Percentiles rank a stretch among this genome's conserved stretches.
Conservation (phyloP, 2,329 filamentous ascomycete species). For the Alternaria solani region DNA sequence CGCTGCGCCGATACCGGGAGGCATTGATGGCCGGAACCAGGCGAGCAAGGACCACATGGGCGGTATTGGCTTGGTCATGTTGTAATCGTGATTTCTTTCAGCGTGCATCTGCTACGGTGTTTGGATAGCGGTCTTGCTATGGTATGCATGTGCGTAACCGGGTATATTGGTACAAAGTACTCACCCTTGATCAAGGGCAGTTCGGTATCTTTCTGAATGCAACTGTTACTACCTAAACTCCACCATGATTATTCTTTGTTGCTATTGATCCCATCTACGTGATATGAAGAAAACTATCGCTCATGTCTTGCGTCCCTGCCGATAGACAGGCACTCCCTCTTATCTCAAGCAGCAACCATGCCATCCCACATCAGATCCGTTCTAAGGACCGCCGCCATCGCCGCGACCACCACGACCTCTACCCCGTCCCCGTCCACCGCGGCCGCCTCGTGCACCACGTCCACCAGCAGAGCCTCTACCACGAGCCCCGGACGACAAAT, state of each 20-base stretch:
- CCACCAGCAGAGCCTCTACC: background rate
- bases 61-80: slow-evolving; percentile 89
- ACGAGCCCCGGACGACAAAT: background rate
- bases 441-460: background rate
- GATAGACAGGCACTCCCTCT: background rate
- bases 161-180: background rate
- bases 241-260: background rate
- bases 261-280: background rate
- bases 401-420: background rate
- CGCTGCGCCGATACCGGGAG: slow-evolving; percentile 82
- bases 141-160: background rate
- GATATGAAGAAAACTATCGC: background rate
- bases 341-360: background rate
- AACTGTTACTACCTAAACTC: background rate
- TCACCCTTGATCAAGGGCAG: background rate
- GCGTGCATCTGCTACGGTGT: background rate
- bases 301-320: background rate
- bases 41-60: slow-evolving; percentile 81
- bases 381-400: background rate
- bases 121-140: background rate
- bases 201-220: background rate
- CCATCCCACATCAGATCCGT: background rate
- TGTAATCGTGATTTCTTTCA: slow-evolving; percentile 53
- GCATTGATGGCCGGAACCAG: slow-evolving; percentile 79
- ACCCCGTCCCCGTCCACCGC: slow-evolving; percentile 4